A percentile compares a stretch with the other conserved stretches of the same genome.
phyloP scores from a whole-genome alignment of 805 yeast genomes.

The Candida fluviatilis region DNA sequence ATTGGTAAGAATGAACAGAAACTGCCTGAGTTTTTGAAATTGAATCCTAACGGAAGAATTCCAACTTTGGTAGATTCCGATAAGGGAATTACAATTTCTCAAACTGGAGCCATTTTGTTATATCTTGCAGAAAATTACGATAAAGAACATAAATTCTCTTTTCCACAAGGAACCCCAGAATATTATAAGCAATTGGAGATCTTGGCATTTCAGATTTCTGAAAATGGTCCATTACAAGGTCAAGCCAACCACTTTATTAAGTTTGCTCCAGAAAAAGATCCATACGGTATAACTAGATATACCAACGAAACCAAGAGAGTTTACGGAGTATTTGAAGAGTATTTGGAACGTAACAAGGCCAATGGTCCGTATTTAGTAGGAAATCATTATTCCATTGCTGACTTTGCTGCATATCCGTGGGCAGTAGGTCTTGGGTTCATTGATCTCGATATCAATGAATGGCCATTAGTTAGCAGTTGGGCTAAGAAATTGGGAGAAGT shows the following conservation, averaged over 20 bases:
- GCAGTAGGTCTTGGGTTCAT: slow-evolving; percentile 10
- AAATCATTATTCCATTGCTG: slow-evolving; percentile 56
- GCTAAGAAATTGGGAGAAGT: no score
- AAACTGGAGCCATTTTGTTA: slow-evolving; percentile 58
- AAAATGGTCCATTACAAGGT: slow-evolving; percentile 56
- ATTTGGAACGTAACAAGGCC: slow-evolving; percentile 41
- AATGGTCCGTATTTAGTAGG: slow-evolving; percentile 55
- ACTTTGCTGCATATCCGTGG: slow-evolving; percentile 50
- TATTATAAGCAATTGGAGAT: slow-evolving; percentile 55
- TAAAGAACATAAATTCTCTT: slow-evolving; percentile 44
- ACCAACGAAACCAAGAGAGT: slow-evolving; percentile 48
- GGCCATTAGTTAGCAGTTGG: slow-evolving; percentile 42
- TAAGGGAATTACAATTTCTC: slow-evolving; percentile 47
- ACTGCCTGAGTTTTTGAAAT: slow-evolving; percentile 50
- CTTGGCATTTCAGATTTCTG: slow-evolving; percentile 52
- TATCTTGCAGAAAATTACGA: slow-evolving; percentile 62
- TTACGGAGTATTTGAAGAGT: slow-evolving; percentile 49
- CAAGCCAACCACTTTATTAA: slow-evolving; percentile 48
- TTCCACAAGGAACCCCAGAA: slow-evolving; percentile 27
- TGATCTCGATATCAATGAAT: slow-evolving; percentile 32
- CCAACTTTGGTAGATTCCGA: slow-evolving; percentile 47
- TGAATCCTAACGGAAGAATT: slow-evolving; percentile 62
- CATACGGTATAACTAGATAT: slow-evolving; percentile 52
- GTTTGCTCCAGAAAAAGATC: slow-evolving; percentile 48
- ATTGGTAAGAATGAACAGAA: slow-evolving; percentile 44